Evolutionary conservation across 176 grass and related monocot species (phyloP).

Genomic region (Lolium multiflorum): DNA sequence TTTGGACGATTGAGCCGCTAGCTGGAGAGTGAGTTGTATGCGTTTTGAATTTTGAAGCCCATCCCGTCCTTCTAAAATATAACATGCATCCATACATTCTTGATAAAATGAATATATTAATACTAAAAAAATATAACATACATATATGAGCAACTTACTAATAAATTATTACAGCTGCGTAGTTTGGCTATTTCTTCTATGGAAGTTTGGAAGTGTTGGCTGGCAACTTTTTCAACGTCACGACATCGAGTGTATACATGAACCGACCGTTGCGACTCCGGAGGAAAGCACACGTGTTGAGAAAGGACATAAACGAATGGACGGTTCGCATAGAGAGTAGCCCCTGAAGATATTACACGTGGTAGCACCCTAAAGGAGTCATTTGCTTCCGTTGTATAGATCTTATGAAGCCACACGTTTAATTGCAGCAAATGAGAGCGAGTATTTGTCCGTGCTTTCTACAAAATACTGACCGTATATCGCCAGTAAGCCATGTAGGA

Average conservation of each 20-base stretch:
- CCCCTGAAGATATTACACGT: background rate
- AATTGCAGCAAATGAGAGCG: no score
- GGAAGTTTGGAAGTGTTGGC: background rate
- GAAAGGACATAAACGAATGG: background rate
- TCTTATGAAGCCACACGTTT: background rate
- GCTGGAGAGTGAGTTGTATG: slow-evolving; percentile 19
- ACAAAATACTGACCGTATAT: no score
- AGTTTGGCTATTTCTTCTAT: background rate
- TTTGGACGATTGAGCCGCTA: slow-evolving; percentile 18
- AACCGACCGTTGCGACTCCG: background rate
- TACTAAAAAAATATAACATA: background rate
- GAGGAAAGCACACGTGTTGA: background rate
- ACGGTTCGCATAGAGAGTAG: background rate
- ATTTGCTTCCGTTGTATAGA: background rate
- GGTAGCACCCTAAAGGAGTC: background rate
- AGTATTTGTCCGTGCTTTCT: no score
- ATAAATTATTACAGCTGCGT: background rate
- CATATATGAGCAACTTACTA: background rate
- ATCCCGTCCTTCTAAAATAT: background rate
- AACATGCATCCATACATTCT: no score
- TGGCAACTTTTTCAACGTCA: background rate
- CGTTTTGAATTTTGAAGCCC: slow-evolving; percentile 24
- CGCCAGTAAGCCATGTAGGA: no score
- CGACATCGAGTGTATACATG: background rate
- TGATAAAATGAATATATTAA: no score